These are phyloP conservation scores for Planoprotostelium fungivorum DNA, from an alignment of 78 protist genomes.

Conservation along the genomic window DNA sequence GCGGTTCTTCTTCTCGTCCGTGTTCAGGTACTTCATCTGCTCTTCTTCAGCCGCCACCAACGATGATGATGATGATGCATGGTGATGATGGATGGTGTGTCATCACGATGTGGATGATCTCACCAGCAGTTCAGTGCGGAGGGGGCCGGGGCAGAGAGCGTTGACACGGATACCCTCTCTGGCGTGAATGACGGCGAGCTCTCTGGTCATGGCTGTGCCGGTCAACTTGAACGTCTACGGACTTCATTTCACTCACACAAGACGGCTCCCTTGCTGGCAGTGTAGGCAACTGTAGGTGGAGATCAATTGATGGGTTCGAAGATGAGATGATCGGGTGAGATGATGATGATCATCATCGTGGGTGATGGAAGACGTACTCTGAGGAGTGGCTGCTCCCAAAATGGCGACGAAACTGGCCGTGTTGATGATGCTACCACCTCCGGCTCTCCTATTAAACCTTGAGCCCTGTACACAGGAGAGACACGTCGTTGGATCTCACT, in stretches of 20 bases:
- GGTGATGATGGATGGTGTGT: not conserved
- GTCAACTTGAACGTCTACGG: not conserved
- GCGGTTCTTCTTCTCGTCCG: constrained; percentile 75
- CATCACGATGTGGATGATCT: not conserved
- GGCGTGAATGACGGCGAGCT: constrained; percentile 76
- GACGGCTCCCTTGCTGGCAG: constrained; percentile 83
- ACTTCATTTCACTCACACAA: not conserved
- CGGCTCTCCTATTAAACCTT: constrained; percentile 33
- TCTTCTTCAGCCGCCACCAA: not conserved
- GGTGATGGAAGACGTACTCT: not conserved
- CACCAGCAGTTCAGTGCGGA: constrained; percentile 58
- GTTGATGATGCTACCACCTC: constrained; percentile 83
- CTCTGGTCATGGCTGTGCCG: constrained; percentile 57
- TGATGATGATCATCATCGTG: no score
- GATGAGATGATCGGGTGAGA: no score
- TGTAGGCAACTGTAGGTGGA: constrained; percentile 50
- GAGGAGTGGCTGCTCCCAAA: constrained; percentile 86
- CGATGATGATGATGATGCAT: not conserved
- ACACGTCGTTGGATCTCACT: not conserved
- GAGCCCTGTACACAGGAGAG: no score
- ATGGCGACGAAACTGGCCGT: constrained; percentile 83
- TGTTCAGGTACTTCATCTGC: constrained; percentile 51
- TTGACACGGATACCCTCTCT: constrained; percentile 71
- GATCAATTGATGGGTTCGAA: no score
- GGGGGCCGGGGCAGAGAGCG: constrained; percentile 82